phyloP scores from a whole-genome alignment of 129 eudicot genomes.

The Flaveria brownii region DNA sequence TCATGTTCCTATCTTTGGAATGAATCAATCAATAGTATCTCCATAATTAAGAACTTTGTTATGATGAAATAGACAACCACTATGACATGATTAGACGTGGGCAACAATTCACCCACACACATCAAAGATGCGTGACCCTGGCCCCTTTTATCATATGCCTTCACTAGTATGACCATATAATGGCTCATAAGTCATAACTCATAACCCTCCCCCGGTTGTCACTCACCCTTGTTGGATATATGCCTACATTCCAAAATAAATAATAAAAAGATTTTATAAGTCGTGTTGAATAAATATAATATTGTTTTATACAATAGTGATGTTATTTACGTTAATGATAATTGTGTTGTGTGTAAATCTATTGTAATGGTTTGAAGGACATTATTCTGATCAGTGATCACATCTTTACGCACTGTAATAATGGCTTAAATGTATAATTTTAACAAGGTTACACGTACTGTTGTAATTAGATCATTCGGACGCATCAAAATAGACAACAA shows the following conservation, averaged over 20 bases:
- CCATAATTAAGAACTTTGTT: neutral
- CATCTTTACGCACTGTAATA: no score
- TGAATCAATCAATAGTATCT: neutral
- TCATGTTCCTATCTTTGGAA: neutral
- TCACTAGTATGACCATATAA: neutral
- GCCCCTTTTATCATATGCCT: neutral
- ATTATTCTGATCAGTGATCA: no score
- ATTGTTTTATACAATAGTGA: neutral
- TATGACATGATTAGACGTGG: constrained; percentile 25
- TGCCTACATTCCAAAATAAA: constrained; percentile 9
- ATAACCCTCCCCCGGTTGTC: constrained; percentile 22
- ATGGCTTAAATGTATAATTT: no score
- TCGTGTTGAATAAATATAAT: neutral
- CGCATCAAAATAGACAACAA: no score
- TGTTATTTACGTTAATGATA: no score
- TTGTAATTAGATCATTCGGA: no score
- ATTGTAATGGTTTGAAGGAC: no score
- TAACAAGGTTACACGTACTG: no score
- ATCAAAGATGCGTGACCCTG: neutral
- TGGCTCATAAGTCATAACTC: no score
- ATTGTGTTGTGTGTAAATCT: no score
- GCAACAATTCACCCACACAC: neutral
- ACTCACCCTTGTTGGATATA: neutral
- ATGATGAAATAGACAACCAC: neutral
- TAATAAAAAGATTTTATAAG: neutral